phyloP scores from a whole-genome alignment of 1,284 basidiomycete species.

The Lentinula novae-zelandiae region DNA sequence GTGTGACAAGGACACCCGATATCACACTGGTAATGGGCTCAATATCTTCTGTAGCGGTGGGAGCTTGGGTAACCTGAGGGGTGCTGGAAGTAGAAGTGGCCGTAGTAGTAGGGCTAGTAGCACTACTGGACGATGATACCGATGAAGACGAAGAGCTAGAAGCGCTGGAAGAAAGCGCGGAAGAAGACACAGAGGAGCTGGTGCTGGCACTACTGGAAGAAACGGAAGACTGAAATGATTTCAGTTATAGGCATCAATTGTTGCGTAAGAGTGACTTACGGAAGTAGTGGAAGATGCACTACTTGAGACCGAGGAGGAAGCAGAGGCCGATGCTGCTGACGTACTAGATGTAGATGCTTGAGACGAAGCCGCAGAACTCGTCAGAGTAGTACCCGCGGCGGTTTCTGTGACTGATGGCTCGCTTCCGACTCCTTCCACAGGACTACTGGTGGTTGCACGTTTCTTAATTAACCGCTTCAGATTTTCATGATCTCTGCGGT shows the following conservation, averaged over 20 bases:
- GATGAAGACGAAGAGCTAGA: conserved; percentile 3
- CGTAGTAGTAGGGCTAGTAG: not conserved
- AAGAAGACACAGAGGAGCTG: conserved; percentile 1
- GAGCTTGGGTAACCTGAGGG: not conserved
- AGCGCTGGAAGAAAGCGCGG: conserved; percentile 1
- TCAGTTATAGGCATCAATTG: not conserved
- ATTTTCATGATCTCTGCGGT: conserved; percentile 51
- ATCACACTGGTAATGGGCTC: not conserved
- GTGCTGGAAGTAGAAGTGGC: not conserved
- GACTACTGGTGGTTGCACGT: conserved; percentile 32
- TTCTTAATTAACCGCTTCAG: conserved; percentile 69
- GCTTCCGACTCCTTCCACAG: conserved; percentile 22
- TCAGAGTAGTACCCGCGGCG: conserved; percentile 18
- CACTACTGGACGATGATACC: not conserved
- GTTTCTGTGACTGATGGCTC: conserved; percentile 18
- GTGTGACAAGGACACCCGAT: conserved; percentile 1
- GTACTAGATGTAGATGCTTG: conserved; percentile 26
- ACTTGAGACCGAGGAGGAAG: not conserved
- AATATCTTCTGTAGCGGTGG: not conserved
- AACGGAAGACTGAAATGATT: not conserved
- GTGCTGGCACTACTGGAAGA: conserved; percentile 5
- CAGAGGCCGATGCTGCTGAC: not conserved
- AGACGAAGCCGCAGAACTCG: conserved; percentile 17
- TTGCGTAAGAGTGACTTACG: not conserved
- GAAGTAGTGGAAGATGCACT: conserved; percentile 13